Evolutionary conservation across 805 yeast genomes (phyloP), one percentile per base, ranked within the genome.

Genomic region (Cyberlindnera samutprakarnensis): DNA sequence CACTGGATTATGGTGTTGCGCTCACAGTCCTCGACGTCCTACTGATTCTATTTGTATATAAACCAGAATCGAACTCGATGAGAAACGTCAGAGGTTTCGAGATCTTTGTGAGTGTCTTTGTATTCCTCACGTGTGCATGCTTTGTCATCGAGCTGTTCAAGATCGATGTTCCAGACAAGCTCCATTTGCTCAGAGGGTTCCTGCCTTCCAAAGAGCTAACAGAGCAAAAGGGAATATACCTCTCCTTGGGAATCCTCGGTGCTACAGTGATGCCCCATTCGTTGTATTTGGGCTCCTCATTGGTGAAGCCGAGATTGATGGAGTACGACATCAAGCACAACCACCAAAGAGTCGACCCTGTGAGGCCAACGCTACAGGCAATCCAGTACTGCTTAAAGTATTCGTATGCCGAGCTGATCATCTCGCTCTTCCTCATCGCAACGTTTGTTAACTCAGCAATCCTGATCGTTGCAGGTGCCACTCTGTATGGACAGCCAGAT

Each of bases 181-280:
- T 59, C 27, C 71, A 64, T 5, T 68, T 87, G 4, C 54, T 72
- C 30, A 56, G 61, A 42, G 95, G 95, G 0, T 83, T 79, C 45
- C 47, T 85, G 14, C 96, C 96, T 1, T 68, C 75, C 9, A 57
- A 51, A n/a, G 66, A 74, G 32, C 64, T 75, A 34, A 57, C 63
- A 18, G 76, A 75, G 44, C 81, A 75, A 41, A 73, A 69, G 48
- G 92, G 94, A 0, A 57, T 83, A 18, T 86, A 78, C 49, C 60
- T 85, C 14, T 74, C 90, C 16, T 64, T 88, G 43, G 95, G 94
- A 17, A 83, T 87, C 30, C 64, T 86, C 33, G 96, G 96, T 16
- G 95, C 96, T 9, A 87, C 95, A 0, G 95, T 87, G 16, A 87
- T 87, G 96, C 96, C 96, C 2, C 95, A 87, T 51, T 78, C 88